Evolutionary conservation across 75 land plant species (phyloP), one percentile per base, ranked within the genome.

Genomic region (Cunninghamia lanceolata): DNA sequence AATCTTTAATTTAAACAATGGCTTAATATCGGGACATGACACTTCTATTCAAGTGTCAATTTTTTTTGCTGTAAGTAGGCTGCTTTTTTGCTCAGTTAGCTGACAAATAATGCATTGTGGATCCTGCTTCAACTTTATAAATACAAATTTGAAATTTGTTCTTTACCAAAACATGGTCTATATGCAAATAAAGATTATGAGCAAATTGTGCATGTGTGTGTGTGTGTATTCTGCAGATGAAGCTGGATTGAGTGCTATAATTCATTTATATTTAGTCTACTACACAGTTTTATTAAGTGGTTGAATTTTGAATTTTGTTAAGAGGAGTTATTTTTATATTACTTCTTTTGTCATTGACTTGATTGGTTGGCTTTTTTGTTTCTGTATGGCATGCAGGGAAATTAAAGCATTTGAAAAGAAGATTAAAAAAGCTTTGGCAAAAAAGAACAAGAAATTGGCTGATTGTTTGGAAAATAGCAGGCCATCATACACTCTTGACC

Each of bases 381-480:
- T 73, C 35, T 80, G 28, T 70, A 28, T 52, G 34, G 25, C 7
- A 16, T 91, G 85, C 84, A 93, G 99, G 89, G 94, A 94, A n/a
- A 84, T 93, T 40, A 92, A 91, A 86, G 93, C 92, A 4, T 90
- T 92, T 77, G 91, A 92, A n/a, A 96, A 89, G 91, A 98, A 98
- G 86, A 89, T 96, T 28, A 96, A 89, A 50, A 98, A 95, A 85
- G 99, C 99, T 13, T 43, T 78, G n/a, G 92, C 97, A 46, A 96
- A 94, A 88, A 91, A 91, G 86, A 95, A 98, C 77, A 70, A 59
- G 42, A 91, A 94, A 70, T 90, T 91, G 47, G 97, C 91, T 1
- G 14, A 84, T 21, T 90, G 93, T 36, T 86, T 98, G 53, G 40
- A 80, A 86, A 84, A 73, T 4, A 93, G 89, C 38, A 85, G 83